Evolutionary conservation across 1,284 basidiomycete species (phyloP), one percentile per base, ranked within the genome.

Genomic region (Sanghuangporus baumii): DNA sequence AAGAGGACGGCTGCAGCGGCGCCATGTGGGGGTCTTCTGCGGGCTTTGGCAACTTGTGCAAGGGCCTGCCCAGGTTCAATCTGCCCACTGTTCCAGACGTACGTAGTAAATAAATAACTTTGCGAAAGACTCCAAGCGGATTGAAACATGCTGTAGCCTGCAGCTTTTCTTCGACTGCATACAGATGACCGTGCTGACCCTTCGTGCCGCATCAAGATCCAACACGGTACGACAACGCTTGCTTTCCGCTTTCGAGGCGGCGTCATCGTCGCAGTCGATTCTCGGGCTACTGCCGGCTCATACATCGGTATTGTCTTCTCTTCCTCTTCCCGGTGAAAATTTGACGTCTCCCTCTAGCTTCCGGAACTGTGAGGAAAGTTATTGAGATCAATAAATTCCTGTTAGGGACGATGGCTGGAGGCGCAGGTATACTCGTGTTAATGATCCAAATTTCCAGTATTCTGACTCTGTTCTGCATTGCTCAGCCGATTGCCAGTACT

Each of bases 361-460:
- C 88, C 36, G 95, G 95, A 59, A 98, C 95, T 16, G 93, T 98
- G 66, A 97, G 96, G 83, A 98, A 98, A 81, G 96, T 99, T 67
- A 99, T 99, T 71, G 97, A 99, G 80, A 99, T 99, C 78, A 99
- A 99, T 80, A 94, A 95, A 54, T 99, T 97, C 79, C 79, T 99
- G 60, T 84, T 99, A 37, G 97, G 97, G 65, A 99, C 96, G 1
- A 99, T 99, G 96, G 96, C 96, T 66, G 97, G 96, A 78, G 96
- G 96, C 77, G 96, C 96, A 67, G 94, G 94, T 93, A 70, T 54
- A 82, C 77, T 9, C 37, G 31, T 38, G 20, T 51, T 26, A 36
- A 50, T 20, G n/a, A 16, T 5, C 37, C 48, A 18, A 43, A 37
- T 48, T 18, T 66, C 31, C 14, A 40, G 54, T 34, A 12, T 43